phyloP scores from a whole-genome alignment of 1,284 basidiomycete genomes.

The Trametes versicolor region DNA sequence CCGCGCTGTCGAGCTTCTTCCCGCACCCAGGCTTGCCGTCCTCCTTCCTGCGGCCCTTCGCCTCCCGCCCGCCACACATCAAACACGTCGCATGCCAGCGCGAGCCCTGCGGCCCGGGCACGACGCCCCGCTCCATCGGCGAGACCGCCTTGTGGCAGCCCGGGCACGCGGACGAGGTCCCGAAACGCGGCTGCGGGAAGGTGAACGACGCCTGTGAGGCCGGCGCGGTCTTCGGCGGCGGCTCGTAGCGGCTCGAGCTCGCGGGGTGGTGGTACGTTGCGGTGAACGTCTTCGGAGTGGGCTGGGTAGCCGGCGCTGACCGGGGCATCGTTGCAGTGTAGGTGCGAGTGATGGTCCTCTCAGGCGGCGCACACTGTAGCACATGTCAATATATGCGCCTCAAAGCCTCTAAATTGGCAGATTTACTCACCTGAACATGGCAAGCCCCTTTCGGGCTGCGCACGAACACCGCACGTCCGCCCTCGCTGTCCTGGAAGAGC shows the following conservation, averaged over 20 bases:
- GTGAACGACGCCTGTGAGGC: conserved; percentile 49
- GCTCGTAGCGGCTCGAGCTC: conserved; percentile 58
- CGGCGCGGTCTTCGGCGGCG: conserved; percentile 53
- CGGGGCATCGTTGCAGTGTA: conserved; percentile 42
- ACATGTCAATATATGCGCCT: conserved; percentile 24
- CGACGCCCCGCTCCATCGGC: conserved; percentile 83
- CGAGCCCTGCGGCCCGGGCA: conserved; percentile 81
- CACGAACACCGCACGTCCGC: conserved; percentile 74
- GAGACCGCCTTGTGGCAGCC: conserved; percentile 78
- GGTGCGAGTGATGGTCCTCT: conserved; percentile 52
- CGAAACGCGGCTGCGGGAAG: conserved; percentile 63
- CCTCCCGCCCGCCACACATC: conserved; percentile 77
- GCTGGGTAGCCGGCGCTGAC: conserved; percentile 35
- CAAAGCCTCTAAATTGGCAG: background rate
- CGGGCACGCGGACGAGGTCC: conserved; percentile 70
- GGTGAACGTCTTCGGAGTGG: conserved; percentile 37
- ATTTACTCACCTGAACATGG: conserved; percentile 68
- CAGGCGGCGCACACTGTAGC: conserved; percentile 68
- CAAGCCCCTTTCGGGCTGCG: conserved; percentile 70
- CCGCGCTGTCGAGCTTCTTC: conserved; percentile 82
- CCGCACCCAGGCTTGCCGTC: conserved; percentile 77
- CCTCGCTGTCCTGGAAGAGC: conserved; percentile 66
- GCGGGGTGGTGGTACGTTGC: conserved; percentile 38
- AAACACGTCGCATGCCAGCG: conserved; percentile 82
- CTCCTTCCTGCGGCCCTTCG: conserved; percentile 53